These are phyloP conservation scores for Diversispora eburnea DNA, from an alignment of 192 early-diverging fungal genomes.

Conservation along the genomic window DNA sequence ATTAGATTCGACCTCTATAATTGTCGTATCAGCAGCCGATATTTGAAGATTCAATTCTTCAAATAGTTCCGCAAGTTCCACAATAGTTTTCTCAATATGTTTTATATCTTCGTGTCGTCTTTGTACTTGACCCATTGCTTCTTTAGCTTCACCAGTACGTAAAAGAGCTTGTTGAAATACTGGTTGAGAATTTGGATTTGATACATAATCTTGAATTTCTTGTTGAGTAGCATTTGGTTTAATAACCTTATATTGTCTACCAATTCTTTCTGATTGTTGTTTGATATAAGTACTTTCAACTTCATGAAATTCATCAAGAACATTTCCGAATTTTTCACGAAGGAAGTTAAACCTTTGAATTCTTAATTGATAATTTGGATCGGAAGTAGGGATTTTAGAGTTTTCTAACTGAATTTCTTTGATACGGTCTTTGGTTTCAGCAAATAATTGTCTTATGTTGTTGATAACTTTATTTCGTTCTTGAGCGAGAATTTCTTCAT, in stretches of 20 bases:
- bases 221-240: conserved; percentile 74
- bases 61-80: conserved; percentile 87
- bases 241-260: conserved; percentile 78
- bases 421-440: conserved; percentile 14
- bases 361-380: conserved; percentile 9
- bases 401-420: conserved; percentile 22
- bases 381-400: background rate
- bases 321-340: conserved; percentile 57
- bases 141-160: conserved; percentile 63
- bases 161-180: conserved; percentile 55
- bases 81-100: conserved; percentile 80
- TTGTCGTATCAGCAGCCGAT: conserved; percentile 65
- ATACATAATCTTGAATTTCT: conserved; percentile 71
- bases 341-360: conserved; percentile 33
- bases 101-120: conserved; percentile 80
- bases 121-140: conserved; percentile 77
- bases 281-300: conserved; percentile 74
- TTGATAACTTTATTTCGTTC: background rate
- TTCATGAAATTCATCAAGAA: conserved; percentile 52
- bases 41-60: conserved; percentile 86
- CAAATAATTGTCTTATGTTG: background rate
- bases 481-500: background rate
- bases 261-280: conserved; percentile 78
- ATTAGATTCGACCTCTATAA: conserved; percentile 70
- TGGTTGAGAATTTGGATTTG: conserved; percentile 35